Conservation (phyloP, 2,329 filamentous ascomycete genomes). For the Cadophora sp. region DNA sequence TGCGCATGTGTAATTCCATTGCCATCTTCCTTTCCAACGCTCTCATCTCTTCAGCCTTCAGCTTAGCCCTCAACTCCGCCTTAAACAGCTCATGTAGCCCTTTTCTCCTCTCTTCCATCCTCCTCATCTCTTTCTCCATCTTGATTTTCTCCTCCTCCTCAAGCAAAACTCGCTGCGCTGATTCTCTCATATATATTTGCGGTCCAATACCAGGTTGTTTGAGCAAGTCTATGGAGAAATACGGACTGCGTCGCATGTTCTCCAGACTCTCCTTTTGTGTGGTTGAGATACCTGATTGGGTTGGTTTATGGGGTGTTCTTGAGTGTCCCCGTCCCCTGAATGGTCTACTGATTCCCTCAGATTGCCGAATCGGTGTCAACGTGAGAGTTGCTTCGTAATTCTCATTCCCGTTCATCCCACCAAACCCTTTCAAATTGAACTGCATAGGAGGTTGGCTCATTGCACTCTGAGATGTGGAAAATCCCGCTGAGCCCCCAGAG, state of each 20-base stretch:
- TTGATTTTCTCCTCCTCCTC: neutral
- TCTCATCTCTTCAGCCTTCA: too few relatives aligned
- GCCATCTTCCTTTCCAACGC: too few relatives aligned
- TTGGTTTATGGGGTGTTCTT: neutral
- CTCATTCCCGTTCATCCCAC: neutral
- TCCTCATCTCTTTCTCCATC: neutral
- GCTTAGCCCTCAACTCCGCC: too few relatives aligned
- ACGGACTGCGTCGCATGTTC: constrained; percentile 29
- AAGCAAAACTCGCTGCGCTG: too few relatives aligned
- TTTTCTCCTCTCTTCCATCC: neutral
- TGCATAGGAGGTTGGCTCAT: constrained; percentile 20
- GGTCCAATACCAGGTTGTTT: neutral
- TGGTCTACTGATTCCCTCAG: neutral
- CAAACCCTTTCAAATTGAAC: constrained; percentile 11
- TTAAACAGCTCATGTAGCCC: too few relatives aligned
- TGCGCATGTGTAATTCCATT: too few relatives aligned
- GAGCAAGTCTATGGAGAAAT: constrained; percentile 22
- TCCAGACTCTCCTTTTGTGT: constrained; percentile 17
- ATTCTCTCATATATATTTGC: neutral
- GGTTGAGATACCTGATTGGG: neutral
- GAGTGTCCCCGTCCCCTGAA: neutral
- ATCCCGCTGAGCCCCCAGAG: neutral
- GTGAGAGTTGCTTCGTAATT: constrained; percentile 24
- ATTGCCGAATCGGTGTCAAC: constrained; percentile 16
- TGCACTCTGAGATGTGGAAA: neutral